Conservation (phyloP, 768 basidiomycete genomes). For the Rhodotorula taiwanensis region DNA sequence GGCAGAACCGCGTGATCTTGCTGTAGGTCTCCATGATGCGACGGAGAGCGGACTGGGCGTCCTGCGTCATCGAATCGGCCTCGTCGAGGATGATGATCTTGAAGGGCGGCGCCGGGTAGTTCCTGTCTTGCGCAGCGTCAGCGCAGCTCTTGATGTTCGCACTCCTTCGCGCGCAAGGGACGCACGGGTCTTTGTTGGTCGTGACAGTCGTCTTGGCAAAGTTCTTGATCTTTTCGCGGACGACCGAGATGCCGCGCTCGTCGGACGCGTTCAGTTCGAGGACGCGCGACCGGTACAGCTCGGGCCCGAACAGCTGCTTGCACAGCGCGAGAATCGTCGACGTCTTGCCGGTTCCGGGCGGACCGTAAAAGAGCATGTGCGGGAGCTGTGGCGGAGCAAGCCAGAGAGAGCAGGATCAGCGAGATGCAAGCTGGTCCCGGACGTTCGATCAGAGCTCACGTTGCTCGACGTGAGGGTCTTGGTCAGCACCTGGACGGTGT, state of each 20-base stretch:
- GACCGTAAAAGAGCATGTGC: conserved; percentile 99
- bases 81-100: conserved; percentile 99
- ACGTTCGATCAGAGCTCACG: conserved; percentile 56
- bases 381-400: conserved; percentile 63
- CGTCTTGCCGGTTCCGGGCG: conserved; percentile 97
- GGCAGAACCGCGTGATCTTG: conserved; percentile 90
- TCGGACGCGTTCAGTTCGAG: conserved; percentile 98
- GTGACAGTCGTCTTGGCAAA: conserved; percentile 58
- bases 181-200: conserved; percentile 34
- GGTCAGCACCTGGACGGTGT: conserved; percentile 81
- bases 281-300: conserved; percentile 85
- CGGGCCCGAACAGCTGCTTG: conserved; percentile 94
- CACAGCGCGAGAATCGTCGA: conserved; percentile 92
- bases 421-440: not conserved
- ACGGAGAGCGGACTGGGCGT: conserved; percentile 90
- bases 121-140: conserved; percentile 43
- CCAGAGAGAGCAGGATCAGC: not conserved
- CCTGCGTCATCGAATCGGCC: conserved; percentile 99
- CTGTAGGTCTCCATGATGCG: conserved; percentile 99
- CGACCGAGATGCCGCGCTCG: conserved; percentile 92
- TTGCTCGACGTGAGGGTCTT: conserved; percentile 90
- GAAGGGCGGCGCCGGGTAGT: conserved; percentile 93
- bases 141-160: conserved; percentile 51
- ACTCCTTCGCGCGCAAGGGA: not conserved
- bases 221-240: conserved; percentile 96